These are phyloP conservation scores for Cladobotryum protrusum DNA, from an alignment of 2,329 filamentous ascomycete genomes.

Conservation along the genomic window DNA sequence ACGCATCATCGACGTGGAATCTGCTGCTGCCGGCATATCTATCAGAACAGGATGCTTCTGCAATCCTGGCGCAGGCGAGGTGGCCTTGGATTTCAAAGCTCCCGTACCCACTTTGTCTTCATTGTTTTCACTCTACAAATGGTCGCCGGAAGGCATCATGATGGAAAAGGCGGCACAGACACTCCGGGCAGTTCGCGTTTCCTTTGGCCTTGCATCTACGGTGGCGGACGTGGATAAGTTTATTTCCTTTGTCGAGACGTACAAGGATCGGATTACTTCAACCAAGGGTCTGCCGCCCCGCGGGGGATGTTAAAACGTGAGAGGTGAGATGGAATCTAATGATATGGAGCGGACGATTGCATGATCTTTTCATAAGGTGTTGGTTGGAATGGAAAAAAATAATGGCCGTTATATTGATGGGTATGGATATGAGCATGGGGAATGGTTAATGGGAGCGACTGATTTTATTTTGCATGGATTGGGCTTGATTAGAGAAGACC, in stretches of 20 bases:
- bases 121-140: background rate
- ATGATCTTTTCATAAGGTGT: too few species aligned
- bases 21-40: constrained; percentile 28
- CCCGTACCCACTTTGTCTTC: background rate
- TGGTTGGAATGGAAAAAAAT: too few species aligned
- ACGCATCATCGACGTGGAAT: constrained; percentile 28
- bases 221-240: constrained; percentile 30
- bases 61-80: constrained; percentile 35
- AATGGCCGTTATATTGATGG: too few species aligned
- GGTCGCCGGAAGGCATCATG: constrained; percentile 20
- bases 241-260: constrained; percentile 28
- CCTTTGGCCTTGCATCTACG: constrained; percentile 33
- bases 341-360: too few species aligned
- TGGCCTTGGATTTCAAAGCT: constrained; percentile 24
- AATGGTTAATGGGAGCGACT: too few species aligned
- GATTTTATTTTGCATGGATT: too few species aligned
- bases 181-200: constrained; percentile 28
- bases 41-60: constrained; percentile 38
- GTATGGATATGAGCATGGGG: too few species aligned
- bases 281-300: background rate
- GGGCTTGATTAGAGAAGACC: too few species aligned
- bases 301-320: background rate
- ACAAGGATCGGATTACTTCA: constrained; percentile 22
- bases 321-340: too few species aligned
- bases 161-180: constrained; percentile 13